Base-by-base conservation (phyloP, 345 rosid genomes). In the Angophora floribunda region DNA sequence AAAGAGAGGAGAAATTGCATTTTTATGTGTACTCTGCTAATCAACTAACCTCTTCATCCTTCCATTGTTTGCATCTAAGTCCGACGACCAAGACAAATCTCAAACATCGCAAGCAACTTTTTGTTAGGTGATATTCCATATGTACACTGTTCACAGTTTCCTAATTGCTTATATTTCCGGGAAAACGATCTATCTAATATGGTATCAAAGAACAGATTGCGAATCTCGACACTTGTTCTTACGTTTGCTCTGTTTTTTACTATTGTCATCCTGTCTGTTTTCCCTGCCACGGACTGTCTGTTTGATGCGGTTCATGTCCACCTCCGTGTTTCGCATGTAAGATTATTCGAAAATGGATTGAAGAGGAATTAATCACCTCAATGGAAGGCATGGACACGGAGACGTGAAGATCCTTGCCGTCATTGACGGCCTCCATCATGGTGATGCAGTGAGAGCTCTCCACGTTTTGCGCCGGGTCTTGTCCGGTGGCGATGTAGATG, bases 381-480 rank as follows among this genome's bases (percentile, higher is more conserved):
- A 96, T 93, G 86, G 93, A 94, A 90, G 96, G 96, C 97, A 96
- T 95, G 30, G 96, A 78, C 84, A 96, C 98, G 49, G 97, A 95
- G 87, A 95, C 61, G 87, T 96, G 97, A 67, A 96, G 95, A 65
- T 95, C 96, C 80, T 95, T 88, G 87, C 96, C 97, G 32, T 91
- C 91, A 59, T 94, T 93, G 36, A 91, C 88, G 63, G 95, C 90
- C 92, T 93, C 95, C 94, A 96, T 92, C 95, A 94, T 88, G 87
- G 97, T 96, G 49, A 96, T 92, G 90, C 98, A 96, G 82, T 95
- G 95, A 87, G 98, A 96, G 85, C 98, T 96, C 91, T 96, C 98
- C 28, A 96, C 94, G 75, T 96, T 96, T 88, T 96, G 97, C 49
- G 97, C 98, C 13, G 98, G 97, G 85, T 96, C 98, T 90, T 96